A percentile compares a stretch with the other conserved stretches of the same genome.
phyloP scores from a whole-genome alignment of 1,284 basidiomycete genomes.

The Tilletia indica region DNA sequence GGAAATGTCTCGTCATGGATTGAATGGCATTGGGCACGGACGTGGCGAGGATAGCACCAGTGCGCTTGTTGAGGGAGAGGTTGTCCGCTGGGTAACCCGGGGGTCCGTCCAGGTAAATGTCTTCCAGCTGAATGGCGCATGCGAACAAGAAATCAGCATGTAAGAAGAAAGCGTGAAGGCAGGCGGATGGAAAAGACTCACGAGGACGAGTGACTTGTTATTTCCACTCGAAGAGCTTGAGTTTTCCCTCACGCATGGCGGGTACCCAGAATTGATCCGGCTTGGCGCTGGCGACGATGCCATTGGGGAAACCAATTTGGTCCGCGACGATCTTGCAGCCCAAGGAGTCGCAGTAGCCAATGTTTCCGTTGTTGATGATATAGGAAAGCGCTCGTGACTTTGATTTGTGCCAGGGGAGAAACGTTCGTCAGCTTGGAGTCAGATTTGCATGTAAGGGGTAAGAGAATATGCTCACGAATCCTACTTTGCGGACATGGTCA shows the following conservation, averaged over 20 bases:
- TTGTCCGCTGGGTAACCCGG: slow-evolving; percentile 41
- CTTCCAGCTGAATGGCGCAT: slow-evolving; percentile 28
- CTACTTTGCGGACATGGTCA: slow-evolving; percentile 39
- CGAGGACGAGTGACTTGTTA: slow-evolving; percentile 25
- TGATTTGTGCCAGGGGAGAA: neutral
- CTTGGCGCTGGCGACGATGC: slow-evolving; percentile 26
- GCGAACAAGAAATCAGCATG: too few relatives aligned
- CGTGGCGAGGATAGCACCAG: slow-evolving; percentile 36
- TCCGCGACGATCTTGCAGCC: slow-evolving; percentile 44
- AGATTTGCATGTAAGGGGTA: too few relatives aligned
- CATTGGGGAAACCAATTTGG: slow-evolving; percentile 36
- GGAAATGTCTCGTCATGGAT: slow-evolving; percentile 27
- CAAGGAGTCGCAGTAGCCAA: slow-evolving; percentile 38
- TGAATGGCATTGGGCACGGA: slow-evolving; percentile 34
- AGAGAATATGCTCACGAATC: slow-evolving; percentile 23
- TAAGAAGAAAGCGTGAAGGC: too few relatives aligned
- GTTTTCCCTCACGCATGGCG: slow-evolving; percentile 27
- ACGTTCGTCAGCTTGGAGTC: too few relatives aligned
- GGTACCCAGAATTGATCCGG: slow-evolving; percentile 33
- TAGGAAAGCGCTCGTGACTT: slow-evolving; percentile 26
- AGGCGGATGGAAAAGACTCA: slow-evolving; percentile 9
- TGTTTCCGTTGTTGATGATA: slow-evolving; percentile 24
- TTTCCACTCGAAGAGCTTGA: slow-evolving; percentile 37
- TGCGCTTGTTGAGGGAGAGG: slow-evolving; percentile 30
- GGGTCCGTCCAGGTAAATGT: slow-evolving; percentile 24